Percentiles rank a stretch among this genome's conserved stretches.
These are phyloP conservation scores for Arabis hirsuta DNA, from an alignment of 345 rosid genomes.

Conservation along the genomic window DNA sequence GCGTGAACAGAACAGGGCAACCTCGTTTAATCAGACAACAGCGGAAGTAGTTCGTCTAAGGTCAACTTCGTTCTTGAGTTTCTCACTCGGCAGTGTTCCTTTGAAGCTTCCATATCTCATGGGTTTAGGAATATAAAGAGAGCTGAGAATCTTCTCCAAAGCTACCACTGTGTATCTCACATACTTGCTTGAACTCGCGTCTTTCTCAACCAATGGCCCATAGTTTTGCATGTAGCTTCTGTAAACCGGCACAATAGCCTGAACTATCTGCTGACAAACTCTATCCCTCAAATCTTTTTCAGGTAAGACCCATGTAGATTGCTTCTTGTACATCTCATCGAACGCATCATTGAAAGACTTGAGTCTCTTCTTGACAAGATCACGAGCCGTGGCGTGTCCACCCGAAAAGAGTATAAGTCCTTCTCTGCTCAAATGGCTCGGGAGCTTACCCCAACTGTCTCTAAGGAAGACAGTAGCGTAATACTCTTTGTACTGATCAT, in stretches of 20 bases:
- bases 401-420: conserved; percentile 96
- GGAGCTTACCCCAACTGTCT: conserved; percentile 95
- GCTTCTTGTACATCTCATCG: conserved; percentile 82
- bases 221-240: conserved; percentile 98
- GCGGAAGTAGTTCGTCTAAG: conserved; percentile 82
- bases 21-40: conserved; percentile 51
- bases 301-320: conserved; percentile 69
- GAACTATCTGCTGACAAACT: conserved; percentile 75
- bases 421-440: conserved; percentile 88
- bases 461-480: conserved; percentile 65
- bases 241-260: conserved; percentile 82
- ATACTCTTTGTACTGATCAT: conserved; percentile 82
- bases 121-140: conserved; percentile 80
- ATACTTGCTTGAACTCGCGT: conserved; percentile 81
- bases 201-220: conserved; percentile 94
- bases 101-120: conserved; percentile 89
- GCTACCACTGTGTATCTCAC: conserved; percentile 83
- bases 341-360: conserved; percentile 91
- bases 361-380: conserved; percentile 93
- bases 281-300: conserved; percentile 94
- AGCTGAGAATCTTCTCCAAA: conserved; percentile 79
- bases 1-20: conserved; percentile 1
- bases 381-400: conserved; percentile 99
- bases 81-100: conserved; percentile 62
- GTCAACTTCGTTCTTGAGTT: conserved; percentile 60